Base-by-base conservation (phyloP, 2,329 filamentous ascomycete species). In the Aspergillus brunneoviolaceus region DNA sequence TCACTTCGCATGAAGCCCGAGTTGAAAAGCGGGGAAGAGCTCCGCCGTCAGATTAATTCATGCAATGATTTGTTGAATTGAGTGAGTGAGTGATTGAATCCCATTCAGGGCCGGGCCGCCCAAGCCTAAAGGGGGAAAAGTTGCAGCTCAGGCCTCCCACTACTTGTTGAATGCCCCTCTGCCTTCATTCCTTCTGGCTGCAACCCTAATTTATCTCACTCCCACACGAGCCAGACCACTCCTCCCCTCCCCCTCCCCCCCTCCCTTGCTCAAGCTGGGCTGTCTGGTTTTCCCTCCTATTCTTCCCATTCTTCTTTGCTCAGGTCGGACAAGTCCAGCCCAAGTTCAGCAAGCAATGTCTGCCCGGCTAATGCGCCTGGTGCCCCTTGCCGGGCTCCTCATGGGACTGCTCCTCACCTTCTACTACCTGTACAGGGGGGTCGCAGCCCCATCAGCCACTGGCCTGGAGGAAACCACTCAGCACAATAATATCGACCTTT, bases 141-240 rank as follows among this genome's bases (percentile, higher is more conserved):
- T 2, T 6, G 33, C 39, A n/a, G 39, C 39, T 19, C 39, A 19
- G 39, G 33, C 33, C 33, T 35, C 33, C 33, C 33, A 16, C 11
- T 12, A 35, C 9, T 7, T 29, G 7, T 29, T 29, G 27, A 10
- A 7, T 29, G 27, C 27, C 27, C 27, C 27, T 35, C 14, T 35
- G 11, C 33, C 33, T 19, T 25, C 50, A 52, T 33, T 35, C n/a
- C 50, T 29, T 49, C 33, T 47, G 52, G 52, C 42, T 55, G 52
- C 52, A 55, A 55, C 52, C 52, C 52, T 55, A 55, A 55, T 55
- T 55, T 31, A 55, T 55, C 52, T 6, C 33, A 39, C 19, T 53
- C 21, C 31, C 21, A 50, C 49, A 29, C 11, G 14, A 19, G 21
- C n/a, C 49, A 19, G 23, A 9, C n/a, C 31, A 33, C 14, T 35